A percentile compares a stretch with the other conserved stretches of the same genome.
These are phyloP conservation scores for Ceratocystis smalleyi DNA, from an alignment of 2,329 filamentous ascomycete species.

Conservation along the genomic window DNA sequence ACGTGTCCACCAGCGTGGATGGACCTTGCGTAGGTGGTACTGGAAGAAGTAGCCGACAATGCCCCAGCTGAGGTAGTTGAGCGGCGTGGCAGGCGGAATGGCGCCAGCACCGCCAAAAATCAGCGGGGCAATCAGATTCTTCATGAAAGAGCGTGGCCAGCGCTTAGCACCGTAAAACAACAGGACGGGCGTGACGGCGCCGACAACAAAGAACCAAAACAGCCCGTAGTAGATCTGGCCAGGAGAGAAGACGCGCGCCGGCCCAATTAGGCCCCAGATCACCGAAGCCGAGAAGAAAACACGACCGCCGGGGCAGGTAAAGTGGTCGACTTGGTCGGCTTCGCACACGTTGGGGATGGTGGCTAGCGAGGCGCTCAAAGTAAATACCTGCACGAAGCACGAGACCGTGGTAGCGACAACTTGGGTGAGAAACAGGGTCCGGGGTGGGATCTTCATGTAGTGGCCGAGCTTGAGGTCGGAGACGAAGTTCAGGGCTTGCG, in stretches of 20 bases:
- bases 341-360: conserved; percentile 51
- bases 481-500: conserved; percentile 48
- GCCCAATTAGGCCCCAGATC: conserved; percentile 53
- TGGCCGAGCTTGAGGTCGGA: conserved; percentile 55
- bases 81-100: conserved; percentile 52
- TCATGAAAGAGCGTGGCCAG: conserved; percentile 35
- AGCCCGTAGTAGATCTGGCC: conserved; percentile 46
- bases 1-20: conserved; percentile 56
- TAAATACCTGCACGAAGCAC: conserved; percentile 49
- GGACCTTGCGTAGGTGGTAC: conserved; percentile 46
- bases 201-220: conserved; percentile 43
- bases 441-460: conserved; percentile 56
- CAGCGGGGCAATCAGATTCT: conserved; percentile 44
- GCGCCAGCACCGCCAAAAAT: conserved; percentile 44
- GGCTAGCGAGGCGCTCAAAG: conserved; percentile 45
- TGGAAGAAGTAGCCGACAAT: conserved; percentile 58
- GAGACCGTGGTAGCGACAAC: conserved; percentile 50
- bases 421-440: conserved; percentile 51
- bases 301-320: conserved; percentile 47
- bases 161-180: conserved; percentile 36
- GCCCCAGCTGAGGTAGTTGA: conserved; percentile 63
- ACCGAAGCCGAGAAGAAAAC: conserved; percentile 52
- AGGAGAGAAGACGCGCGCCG: conserved; percentile 46
- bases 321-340: conserved; percentile 38
- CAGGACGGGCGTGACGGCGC: conserved; percentile 36